Conservation (phyloP, 2,329 filamentous ascomycete species). For the Penicillium griseofulvum region DNA sequence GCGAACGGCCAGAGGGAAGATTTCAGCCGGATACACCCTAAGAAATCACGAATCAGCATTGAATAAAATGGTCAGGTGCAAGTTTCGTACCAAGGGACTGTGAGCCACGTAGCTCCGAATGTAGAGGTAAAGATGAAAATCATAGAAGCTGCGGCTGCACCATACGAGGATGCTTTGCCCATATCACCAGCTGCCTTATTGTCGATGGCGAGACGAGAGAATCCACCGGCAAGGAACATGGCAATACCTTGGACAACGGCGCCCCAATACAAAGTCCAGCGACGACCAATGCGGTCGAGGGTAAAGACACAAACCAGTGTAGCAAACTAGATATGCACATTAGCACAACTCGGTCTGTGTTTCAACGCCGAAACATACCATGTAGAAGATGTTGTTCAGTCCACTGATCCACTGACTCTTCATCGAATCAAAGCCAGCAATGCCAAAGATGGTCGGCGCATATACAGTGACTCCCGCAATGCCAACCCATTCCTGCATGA, state of each 20-base stretch:
- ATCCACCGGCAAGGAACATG: conserved; percentile 66
- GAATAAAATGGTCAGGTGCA: background rate
- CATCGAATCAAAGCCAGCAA: conserved; percentile 61
- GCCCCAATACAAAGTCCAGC: conserved; percentile 70
- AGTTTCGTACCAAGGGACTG: conserved; percentile 49
- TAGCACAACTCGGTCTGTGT: background rate
- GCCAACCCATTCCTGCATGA: conserved; percentile 68
- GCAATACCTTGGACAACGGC: conserved; percentile 61
- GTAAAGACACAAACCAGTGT: conserved; percentile 70
- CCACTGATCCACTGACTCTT: conserved; percentile 65
- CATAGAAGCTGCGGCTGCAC: conserved; percentile 66
- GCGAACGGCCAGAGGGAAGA: conserved; percentile 68
- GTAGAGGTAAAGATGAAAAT: conserved; percentile 67
- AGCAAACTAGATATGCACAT: conserved; percentile 49
- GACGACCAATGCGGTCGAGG: conserved; percentile 64
- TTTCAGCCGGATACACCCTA: conserved; percentile 66
- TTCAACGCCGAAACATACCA: conserved; percentile 37
- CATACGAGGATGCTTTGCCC: conserved; percentile 52
- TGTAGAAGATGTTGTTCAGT: conserved; percentile 56
- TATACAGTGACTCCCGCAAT: conserved; percentile 68
- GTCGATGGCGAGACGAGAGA: conserved; percentile 56
- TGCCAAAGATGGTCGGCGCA: conserved; percentile 59
- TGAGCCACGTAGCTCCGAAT: conserved; percentile 64
- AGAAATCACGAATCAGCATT: background rate
- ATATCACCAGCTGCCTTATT: conserved; percentile 48